phyloP scores from a whole-genome alignment of 192 early-diverging fungal genomes.

The Backusella tarrabulga region DNA sequence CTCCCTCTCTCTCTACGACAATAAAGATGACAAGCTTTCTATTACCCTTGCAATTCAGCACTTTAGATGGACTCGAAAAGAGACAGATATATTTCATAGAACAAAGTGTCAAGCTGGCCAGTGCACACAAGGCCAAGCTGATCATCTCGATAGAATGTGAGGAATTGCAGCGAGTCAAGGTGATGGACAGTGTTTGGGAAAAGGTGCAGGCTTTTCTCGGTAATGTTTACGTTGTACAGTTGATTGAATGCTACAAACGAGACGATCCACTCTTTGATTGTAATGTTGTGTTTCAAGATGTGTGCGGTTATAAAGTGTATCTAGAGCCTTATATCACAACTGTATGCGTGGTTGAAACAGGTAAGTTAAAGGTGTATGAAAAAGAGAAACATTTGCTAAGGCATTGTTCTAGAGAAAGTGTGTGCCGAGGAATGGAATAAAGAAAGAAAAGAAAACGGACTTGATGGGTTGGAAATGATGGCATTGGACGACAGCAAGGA shows the following conservation, averaged over 20 bases:
- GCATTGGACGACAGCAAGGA: background rate
- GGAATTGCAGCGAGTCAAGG: background rate
- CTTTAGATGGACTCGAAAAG: background rate
- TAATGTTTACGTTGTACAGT: slow-evolving; percentile 49
- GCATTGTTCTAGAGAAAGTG: background rate
- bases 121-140: background rate
- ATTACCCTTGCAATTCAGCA: background rate
- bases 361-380: background rate
- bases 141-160: slow-evolving; percentile 3
- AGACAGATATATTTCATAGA: background rate
- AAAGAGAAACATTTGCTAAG: no score
- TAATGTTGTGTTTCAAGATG: slow-evolving; percentile 56
- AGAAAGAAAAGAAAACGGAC: background rate
- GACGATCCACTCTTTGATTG: slow-evolving; percentile 48
- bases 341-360: background rate
- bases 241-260: slow-evolving; percentile 40
- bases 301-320: slow-evolving; percentile 60
- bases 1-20: background rate
- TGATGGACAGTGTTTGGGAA: slow-evolving; percentile 19
- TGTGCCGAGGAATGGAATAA: background rate
- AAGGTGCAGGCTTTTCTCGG: slow-evolving; percentile 17
- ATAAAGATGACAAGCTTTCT: slow-evolving; percentile 1
- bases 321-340: slow-evolving; percentile 11
- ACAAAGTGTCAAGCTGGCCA: background rate
- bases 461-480: background rate